A percentile compares a stretch with the other conserved stretches of the same genome.
These are phyloP conservation scores for Sporobolus alterniflorus DNA, from an alignment of 202 grass and related monocot species.

Conservation along the genomic window DNA sequence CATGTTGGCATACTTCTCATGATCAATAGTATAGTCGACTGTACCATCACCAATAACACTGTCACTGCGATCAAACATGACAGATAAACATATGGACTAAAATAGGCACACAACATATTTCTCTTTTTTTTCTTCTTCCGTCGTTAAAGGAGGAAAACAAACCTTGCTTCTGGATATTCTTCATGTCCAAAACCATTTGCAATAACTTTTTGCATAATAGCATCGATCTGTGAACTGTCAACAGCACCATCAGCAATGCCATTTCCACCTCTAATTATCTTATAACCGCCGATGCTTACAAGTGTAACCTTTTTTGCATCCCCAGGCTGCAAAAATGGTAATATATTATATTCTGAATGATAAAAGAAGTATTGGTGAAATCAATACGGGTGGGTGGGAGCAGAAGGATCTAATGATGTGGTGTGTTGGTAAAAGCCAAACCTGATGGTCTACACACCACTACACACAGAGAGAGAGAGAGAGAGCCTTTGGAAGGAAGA, in stretches of 20 bases:
- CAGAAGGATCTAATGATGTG: too few species aligned
- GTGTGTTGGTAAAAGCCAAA: too few species aligned
- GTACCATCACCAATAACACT: constrained; percentile 70
- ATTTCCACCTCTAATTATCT: constrained; percentile 93
- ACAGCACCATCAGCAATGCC: constrained; percentile 78
- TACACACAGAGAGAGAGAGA: too few species aligned
- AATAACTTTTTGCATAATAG: constrained; percentile 66
- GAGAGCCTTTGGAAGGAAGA: too few species aligned
- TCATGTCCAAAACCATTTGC: constrained; percentile 72
- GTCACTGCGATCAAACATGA: constrained; percentile 69
- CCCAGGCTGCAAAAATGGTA: constrained; percentile 65
- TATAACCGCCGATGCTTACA: constrained; percentile 85
- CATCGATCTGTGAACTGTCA: constrained; percentile 52
- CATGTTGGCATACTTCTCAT: constrained; percentile 91
- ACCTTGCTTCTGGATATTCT: constrained; percentile 82
- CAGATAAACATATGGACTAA: constrained; percentile 27
- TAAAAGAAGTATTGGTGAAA: background rate
- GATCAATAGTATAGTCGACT: constrained; percentile 63
- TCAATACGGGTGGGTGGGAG: too few species aligned
- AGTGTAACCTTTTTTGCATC: constrained; percentile 86
- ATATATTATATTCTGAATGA: background rate
- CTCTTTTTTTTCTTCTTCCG: background rate
- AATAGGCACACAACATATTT: background rate
- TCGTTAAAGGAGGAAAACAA: constrained; percentile 26
- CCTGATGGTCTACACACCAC: too few species aligned